Evolutionary conservation across 345 rosid genomes (phyloP).

Genomic region (Melaleuca quinquenervia): DNA sequence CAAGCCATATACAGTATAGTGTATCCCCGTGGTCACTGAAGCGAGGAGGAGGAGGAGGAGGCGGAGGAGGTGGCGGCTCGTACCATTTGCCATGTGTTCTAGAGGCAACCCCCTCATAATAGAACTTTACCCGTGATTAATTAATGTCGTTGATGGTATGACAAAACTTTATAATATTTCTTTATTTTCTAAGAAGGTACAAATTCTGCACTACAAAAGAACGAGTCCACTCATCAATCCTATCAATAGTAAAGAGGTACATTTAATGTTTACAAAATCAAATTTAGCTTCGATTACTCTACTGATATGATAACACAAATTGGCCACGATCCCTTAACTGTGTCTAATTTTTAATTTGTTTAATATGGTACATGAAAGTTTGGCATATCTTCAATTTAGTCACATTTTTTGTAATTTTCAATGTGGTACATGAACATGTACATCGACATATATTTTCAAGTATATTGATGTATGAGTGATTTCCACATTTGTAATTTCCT

Average conservation of each 20-base stretch:
- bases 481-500: rapidly evolving
- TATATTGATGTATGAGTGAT: not conserved
- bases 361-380: too few relatives aligned
- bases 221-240: not conserved
- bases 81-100: not conserved
- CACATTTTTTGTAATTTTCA: too few relatives aligned
- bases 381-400: too few relatives aligned
- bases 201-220: not conserved
- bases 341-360: too few relatives aligned
- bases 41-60: not conserved
- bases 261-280: not conserved
- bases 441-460: not conserved
- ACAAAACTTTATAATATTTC: not conserved
- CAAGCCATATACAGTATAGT: not conserved
- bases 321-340: too few relatives aligned
- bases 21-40: not conserved
- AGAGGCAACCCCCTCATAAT: not conserved
- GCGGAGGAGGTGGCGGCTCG: not conserved
- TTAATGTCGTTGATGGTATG: not conserved
- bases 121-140: not conserved
- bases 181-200: not conserved
- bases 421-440: too few relatives aligned
- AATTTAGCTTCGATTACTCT: too few relatives aligned
- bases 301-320: too few relatives aligned
- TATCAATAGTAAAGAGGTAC: not conserved